Conservation (phyloP, 441 rosid genomes). For the Macaranga tanarius region DNA sequence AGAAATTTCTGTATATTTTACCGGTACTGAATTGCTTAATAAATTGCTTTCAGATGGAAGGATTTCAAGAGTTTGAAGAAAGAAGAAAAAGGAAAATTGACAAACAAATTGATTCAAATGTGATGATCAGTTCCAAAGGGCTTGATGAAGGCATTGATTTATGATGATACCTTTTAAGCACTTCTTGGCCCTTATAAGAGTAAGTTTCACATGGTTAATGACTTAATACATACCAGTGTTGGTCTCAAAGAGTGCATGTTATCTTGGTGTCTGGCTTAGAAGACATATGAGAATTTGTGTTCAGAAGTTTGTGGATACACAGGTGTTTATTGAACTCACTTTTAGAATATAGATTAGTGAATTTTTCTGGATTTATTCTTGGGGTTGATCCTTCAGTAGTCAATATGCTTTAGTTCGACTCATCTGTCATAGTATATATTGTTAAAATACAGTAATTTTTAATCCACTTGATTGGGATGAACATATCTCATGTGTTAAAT, state of each 20-base stretch:
- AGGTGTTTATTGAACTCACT: neutral
- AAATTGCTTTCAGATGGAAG: slow-evolving; percentile 64
- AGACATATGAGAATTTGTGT: no score
- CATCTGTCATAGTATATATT: neutral
- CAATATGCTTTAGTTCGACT: neutral
- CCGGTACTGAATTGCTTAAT: neutral
- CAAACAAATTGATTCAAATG: slow-evolving; percentile 94
- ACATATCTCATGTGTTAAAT: no score
- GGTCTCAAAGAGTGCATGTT: neutral
- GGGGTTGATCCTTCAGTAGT: neutral
- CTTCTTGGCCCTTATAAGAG: slow-evolving; percentile 1
- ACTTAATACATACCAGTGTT: neutral
- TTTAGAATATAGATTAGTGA: neutral
- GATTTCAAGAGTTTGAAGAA: slow-evolving; percentile 80
- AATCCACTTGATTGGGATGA: neutral
- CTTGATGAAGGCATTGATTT: slow-evolving; percentile 92
- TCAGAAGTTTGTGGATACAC: neutral
- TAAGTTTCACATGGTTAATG: slow-evolving; percentile 17
- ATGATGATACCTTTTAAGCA: slow-evolving; percentile 25
- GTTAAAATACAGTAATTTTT: neutral
- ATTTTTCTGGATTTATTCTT: neutral
- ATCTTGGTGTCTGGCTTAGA: no score
- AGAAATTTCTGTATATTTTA: neutral
- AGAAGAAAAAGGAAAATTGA: slow-evolving; percentile 94
- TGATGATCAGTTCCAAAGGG: slow-evolving; percentile 90